Evolutionary conservation across 2,329 filamentous ascomycete species (phyloP).

Genomic region (Neofusicoccum kwambonambiense): DNA sequence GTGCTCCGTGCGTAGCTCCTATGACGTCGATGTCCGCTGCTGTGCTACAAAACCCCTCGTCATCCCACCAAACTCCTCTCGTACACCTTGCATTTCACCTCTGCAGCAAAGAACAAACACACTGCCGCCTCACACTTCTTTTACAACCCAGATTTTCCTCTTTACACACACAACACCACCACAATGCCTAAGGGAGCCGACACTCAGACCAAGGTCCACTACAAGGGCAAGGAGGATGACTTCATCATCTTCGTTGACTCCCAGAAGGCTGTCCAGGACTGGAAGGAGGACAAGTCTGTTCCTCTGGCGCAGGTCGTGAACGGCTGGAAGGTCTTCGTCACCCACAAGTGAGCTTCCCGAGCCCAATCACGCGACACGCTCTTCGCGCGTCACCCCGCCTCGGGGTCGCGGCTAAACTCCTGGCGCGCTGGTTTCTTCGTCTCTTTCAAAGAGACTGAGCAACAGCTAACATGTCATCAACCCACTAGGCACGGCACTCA

Average conservation of each 20-base stretch:
- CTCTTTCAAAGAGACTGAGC: neutral
- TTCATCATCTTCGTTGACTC: slow-evolving; percentile 67
- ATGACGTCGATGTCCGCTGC: slow-evolving; percentile 13
- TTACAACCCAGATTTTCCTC: neutral
- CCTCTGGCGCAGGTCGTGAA: slow-evolving; percentile 83
- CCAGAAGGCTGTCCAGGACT: slow-evolving; percentile 68
- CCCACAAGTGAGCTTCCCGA: slow-evolving; percentile 70
- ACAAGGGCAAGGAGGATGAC: slow-evolving; percentile 71
- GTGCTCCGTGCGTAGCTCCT: slow-evolving; percentile 5
- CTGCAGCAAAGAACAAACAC: slow-evolving; percentile 13
- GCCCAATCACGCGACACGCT: neutral
- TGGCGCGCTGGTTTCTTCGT: neutral
- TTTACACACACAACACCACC: neutral
- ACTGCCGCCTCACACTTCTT: neutral
- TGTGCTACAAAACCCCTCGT: slow-evolving; percentile 18
- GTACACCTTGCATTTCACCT: slow-evolving; percentile 1
- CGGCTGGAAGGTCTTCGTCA: slow-evolving; percentile 84
- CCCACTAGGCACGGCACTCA: slow-evolving; percentile 74
- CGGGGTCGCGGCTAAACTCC: too few species aligned
- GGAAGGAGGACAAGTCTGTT: slow-evolving; percentile 75
- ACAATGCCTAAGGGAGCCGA: slow-evolving; percentile 50
- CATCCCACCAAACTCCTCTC: slow-evolving; percentile 14
- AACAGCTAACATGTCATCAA: neutral
- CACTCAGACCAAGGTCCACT: slow-evolving; percentile 75
- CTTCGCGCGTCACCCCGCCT: too few species aligned